Base-by-base conservation (phyloP, 2,329 filamentous ascomycete species). In the Hymenoscyphus infarciens region DNA sequence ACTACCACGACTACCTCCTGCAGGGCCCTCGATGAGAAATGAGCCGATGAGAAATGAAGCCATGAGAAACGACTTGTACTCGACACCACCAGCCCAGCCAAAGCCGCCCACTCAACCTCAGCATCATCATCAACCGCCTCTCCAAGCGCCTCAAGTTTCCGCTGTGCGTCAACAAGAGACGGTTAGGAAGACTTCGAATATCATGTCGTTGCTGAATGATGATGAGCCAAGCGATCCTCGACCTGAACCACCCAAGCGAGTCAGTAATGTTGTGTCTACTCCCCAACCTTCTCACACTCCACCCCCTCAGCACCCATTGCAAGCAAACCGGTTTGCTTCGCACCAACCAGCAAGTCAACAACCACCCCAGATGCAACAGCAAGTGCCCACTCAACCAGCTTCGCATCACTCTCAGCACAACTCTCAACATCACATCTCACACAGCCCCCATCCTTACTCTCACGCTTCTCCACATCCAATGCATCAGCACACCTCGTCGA, bases 151-250 rank as follows among this genome's bases (percentile, higher is more conserved):
- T n/a, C 72, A 78, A 25, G 74, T 78, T 31, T 74, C 78, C 45
- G 72, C 81, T 49, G 68, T 75, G 6, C 72, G 77, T 13, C 74
- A 76, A 29, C 78, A 77, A 42, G 74, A 79, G 2, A 72, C 75
- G 2, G 82, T 83, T 67, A 79, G 82, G n/a, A 87, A 87, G 75
- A 86, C 81, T 7, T 87, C 84, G 15, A 87, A 78, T 66, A 80
- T 88, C 64, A 86, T 87, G 81, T 83, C 84, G 0, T 73, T 88
- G 64, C 77, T 88, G 2, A 83, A 87, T 65, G 72, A 74, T 59
- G 85, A 87, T 60, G 42, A 49, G n/a, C 76, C 80, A 6, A 79
- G 79, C n/a, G 74, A 78, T 1, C 76, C 78, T 58, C 76, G 77
- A 0, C 78, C 69, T 39, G 61, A 68, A 39, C 66, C 67, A 22